Evolutionary conservation across 148 eudicot genomes (phyloP).

Genomic region (Nepenthes mirabilis): DNA sequence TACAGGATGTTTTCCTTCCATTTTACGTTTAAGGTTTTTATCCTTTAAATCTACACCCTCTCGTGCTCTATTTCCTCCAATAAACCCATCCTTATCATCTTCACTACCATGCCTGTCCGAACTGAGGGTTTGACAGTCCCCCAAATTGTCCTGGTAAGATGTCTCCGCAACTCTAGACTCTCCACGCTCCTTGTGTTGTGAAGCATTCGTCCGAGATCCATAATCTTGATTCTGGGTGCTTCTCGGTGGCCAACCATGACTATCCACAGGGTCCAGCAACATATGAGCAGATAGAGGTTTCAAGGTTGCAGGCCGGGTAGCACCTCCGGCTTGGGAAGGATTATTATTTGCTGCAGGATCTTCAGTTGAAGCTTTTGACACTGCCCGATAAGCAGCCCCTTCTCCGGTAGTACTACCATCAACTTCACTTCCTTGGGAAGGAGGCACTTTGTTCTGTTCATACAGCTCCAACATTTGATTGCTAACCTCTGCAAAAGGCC

Average conservation of each 20-base stretch:
- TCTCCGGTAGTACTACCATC: constrained; percentile 54
- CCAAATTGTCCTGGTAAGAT: constrained; percentile 23
- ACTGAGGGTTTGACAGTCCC: constrained; percentile 25
- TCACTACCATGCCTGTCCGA: constrained; percentile 32
- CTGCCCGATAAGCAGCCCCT: constrained; percentile 25
- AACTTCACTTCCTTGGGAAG: constrained; percentile 76
- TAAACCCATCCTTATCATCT: constrained; percentile 42
- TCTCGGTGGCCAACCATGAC: constrained; percentile 32
- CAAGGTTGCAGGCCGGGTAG: constrained; percentile 26
- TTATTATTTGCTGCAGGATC: constrained; percentile 31
- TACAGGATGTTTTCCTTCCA: constrained; percentile 34
- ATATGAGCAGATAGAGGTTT: constrained; percentile 38
- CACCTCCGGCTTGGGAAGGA: constrained; percentile 30
- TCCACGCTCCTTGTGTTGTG: constrained; percentile 35
- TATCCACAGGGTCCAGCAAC: constrained; percentile 31
- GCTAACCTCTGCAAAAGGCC: constrained; percentile 69
- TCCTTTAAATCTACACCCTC: constrained; percentile 42
- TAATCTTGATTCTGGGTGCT: constrained; percentile 36
- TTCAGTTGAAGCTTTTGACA: constrained; percentile 35
- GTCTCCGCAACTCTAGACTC: constrained; percentile 31
- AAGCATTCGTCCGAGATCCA: constrained; percentile 17
- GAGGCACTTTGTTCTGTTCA: constrained; percentile 73
- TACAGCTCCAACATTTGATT: constrained; percentile 96
- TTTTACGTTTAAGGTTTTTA: constrained; percentile 21
- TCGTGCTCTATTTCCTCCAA: constrained; percentile 27